Conservation (phyloP, 1,284 basidiomycete species). For the Ustilago lituana region DNA sequence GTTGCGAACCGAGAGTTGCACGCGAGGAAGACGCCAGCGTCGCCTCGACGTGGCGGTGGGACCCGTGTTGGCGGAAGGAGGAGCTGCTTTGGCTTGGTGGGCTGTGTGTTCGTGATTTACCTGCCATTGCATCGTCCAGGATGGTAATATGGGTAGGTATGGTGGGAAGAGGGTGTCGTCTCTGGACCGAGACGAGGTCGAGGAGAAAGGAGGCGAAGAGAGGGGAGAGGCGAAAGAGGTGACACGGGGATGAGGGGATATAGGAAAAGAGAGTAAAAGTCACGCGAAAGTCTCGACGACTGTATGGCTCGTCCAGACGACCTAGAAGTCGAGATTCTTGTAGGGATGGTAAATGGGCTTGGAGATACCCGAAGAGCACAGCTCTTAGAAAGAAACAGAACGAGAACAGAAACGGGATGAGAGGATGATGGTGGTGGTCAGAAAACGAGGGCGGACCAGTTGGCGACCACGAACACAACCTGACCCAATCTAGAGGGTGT, state of each 20-base stretch:
- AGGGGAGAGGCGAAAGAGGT: not conserved
- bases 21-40: conserved; percentile 46
- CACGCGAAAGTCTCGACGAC: conserved; percentile 9
- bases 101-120: conserved; percentile 10
- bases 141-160: conserved; percentile 11
- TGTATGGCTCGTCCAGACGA: conserved; percentile 32
- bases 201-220: not conserved
- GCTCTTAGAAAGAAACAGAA: conserved; percentile 38
- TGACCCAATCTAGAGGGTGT: too few relatives aligned
- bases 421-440: conserved; percentile 25
- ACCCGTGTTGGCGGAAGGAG: too few relatives aligned
- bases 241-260: not conserved
- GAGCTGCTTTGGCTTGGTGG: too few relatives aligned
- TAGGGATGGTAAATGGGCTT: not conserved
- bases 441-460: not conserved
- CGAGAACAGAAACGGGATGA: conserved; percentile 1
- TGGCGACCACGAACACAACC: conserved; percentile 2
- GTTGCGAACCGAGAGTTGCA: conserved; percentile 13
- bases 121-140: conserved; percentile 42
- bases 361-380: conserved; percentile 32
- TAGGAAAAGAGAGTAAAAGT: conserved; percentile 1
- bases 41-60: conserved; percentile 12
- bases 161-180: conserved; percentile 14
- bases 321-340: conserved; percentile 20
- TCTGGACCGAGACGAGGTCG: conserved; percentile 17